Conservation (phyloP, 78 protist genomes). For the Guillardia theta region DNA sequence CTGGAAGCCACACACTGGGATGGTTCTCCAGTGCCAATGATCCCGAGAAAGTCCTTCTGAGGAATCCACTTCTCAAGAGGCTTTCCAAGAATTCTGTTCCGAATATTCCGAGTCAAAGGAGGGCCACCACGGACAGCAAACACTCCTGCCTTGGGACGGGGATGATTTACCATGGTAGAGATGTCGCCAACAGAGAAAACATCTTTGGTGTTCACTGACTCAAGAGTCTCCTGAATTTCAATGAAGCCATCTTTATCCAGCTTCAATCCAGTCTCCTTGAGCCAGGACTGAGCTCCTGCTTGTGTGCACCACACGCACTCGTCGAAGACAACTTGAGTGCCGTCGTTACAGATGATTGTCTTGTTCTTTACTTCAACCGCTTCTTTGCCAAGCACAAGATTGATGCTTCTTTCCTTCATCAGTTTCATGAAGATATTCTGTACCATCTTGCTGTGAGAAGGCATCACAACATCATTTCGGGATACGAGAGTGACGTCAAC, state of each 20-base stretch:
- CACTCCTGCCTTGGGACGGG: slow-evolving; percentile 54
- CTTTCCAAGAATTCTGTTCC: neutral
- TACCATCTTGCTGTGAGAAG: neutral
- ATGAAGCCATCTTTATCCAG: slow-evolving; percentile 35
- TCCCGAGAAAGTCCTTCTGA: slow-evolving; percentile 24
- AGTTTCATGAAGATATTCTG: neutral
- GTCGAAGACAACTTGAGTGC: neutral
- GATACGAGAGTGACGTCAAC: neutral
- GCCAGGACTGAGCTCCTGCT: slow-evolving; percentile 41
- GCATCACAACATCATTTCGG: neutral
- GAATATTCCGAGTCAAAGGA: neutral
- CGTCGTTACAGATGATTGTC: neutral
- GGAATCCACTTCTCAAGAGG: neutral
- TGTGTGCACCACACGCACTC: slow-evolving; percentile 49
- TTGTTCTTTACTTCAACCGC: neutral
- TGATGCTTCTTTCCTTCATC: neutral
- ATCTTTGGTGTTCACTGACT: slow-evolving; percentile 25
- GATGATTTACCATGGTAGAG: neutral
- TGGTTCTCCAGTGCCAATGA: slow-evolving; percentile 36
- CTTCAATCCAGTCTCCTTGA: neutral
- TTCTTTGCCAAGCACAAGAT: neutral
- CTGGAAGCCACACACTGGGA: neutral
- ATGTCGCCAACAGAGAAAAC: slow-evolving; percentile 29
- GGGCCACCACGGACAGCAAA: slow-evolving; percentile 51
- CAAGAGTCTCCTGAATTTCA: neutral